Conservation (phyloP, 164 flowering plant species). For the grape (Vitis vinifera) region ASM3070453v1 NC_081808.1:1985501-1986000, state of each 20-base stretch:
- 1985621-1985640: constrained; percentile 8
- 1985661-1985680: constrained; percentile 7
- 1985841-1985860: constrained; percentile 36
- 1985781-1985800: constrained; percentile 23
- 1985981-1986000: constrained; percentile 1
- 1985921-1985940: constrained; percentile 29
- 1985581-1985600: constrained; percentile 75
- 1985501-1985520: constrained; percentile 64
- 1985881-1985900: constrained; percentile 18
- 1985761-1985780: constrained; percentile 19
- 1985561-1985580: constrained; percentile 64
- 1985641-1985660: constrained; percentile 13
- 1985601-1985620: constrained; percentile 13
- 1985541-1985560: constrained; percentile 68
- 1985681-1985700: constrained; percentile 12
- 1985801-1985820: constrained; percentile 34
- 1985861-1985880: constrained; percentile 30
- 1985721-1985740: constrained; percentile 15
- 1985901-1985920: constrained; percentile 39
- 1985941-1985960: constrained; percentile 11
- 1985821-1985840: constrained; percentile 27
- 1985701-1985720: not conserved
- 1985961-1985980: constrained; percentile 16
- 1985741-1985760: constrained; percentile 8
- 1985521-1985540: constrained; percentile 90